Base-by-base conservation (phyloP, 306 rosid species). In the Begonia loranthoides region DNA sequence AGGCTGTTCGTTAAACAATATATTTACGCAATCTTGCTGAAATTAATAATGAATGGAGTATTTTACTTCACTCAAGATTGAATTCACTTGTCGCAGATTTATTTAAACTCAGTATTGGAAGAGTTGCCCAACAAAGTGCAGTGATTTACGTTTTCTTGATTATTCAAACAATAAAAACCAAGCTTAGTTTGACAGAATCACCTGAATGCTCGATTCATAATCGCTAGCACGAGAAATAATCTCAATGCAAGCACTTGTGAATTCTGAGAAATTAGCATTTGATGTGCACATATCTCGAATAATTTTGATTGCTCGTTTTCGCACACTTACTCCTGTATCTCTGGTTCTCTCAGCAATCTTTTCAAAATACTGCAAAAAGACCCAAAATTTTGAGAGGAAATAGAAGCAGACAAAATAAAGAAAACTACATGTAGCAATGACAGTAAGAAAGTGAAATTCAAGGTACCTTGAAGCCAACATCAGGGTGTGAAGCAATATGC, bases 401-500 rank as follows among this genome's bases (percentile, higher is more conserved):
- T 22, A 19, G 53, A 45, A 19, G 47, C 47, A 11, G 45, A 50
- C 46, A 34, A 50, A 39, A 36, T 17, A 62, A 34, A 40, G 52
- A 41, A 24, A 14, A 36, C 6, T 41, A 51, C 6, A 14, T 17
- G 19, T 17, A 6, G 33, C 1, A 14, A 58, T 41, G 52, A 40
- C 45, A 15, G 54, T 46, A 44, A 57, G 52, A 48, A 52, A 56
- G 60, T 51, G 53, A 45, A 66, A 44, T 15, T 13, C 39, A 49
- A 49, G 77, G 55, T 60, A 90, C 99, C 96, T 90, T 76, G 75
- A 90, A 86, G 67, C 99, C 95, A 69, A 86, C 96, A 77, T 78
- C 96, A 38, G 99, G 99, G 73, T 90, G 99, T 0, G 99, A 90
- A 67, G 99, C 87, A 71, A 90, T 90, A 74, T 90, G 99, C 77